Percentiles rank a stretch among this genome's conserved stretches.
These are phyloP conservation scores for Leccinum imitatum DNA, from an alignment of 768 basidiomycete genomes.

Conservation along the genomic window DNA sequence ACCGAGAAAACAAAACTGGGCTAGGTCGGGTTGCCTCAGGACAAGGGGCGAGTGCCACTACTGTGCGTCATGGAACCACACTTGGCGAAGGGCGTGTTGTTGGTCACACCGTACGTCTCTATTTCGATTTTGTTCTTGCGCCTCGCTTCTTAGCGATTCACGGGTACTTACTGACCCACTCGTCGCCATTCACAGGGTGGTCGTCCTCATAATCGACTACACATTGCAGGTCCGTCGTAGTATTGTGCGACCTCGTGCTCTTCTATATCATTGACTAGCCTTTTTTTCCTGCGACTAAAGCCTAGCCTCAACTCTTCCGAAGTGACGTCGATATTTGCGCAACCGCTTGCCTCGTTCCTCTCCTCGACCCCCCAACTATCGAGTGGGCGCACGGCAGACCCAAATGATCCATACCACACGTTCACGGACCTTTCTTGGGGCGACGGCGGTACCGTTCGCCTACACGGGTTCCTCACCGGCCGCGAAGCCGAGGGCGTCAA, in stretches of 20 bases:
- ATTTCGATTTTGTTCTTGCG: background rate
- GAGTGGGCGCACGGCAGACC: conserved; percentile 53
- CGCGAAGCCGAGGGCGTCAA: conserved; percentile 82
- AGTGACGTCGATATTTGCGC: conserved; percentile 81
- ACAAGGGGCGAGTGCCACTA: conserved; percentile 66
- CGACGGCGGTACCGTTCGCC: conserved; percentile 43
- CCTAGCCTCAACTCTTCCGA: conserved; percentile 79
- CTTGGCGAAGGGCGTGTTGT: conserved; percentile 63
- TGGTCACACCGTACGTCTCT: conserved; percentile 81
- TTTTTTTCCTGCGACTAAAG: conserved; percentile 35
- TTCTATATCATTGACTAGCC: background rate
- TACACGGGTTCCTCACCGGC: conserved; percentile 84
- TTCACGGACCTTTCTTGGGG: conserved; percentile 52
- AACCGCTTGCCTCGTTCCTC: conserved; percentile 76
- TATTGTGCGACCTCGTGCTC: background rate
- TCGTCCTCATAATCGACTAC: conserved; percentile 81
- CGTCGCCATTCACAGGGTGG: conserved; percentile 51
- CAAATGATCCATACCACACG: conserved; percentile 56
- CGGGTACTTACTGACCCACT: background rate
- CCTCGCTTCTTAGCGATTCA: background rate
- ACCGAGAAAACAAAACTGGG: background rate
- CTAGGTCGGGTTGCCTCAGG: conserved; percentile 81
- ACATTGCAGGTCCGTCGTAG: conserved; percentile 56
- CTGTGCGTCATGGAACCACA: conserved; percentile 81
- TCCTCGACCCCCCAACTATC: conserved; percentile 57